Conservation (phyloP, 352 stramenopile species). For the Plasmopara halstedii region DNA sequence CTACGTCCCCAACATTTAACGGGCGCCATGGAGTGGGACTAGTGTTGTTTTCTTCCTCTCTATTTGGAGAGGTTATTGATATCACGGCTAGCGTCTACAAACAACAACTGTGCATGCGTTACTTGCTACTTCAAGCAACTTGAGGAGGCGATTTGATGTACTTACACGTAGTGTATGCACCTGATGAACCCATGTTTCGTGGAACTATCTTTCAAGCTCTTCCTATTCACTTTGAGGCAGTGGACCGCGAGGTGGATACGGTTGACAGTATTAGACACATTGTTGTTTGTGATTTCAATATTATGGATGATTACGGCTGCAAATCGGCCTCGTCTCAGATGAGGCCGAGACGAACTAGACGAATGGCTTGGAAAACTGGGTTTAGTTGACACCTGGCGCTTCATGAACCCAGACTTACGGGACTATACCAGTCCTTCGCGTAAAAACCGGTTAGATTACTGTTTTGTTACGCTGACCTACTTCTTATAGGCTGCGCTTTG, state of each 20-base stretch:
- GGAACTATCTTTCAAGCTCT: background rate
- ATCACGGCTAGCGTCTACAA: background rate
- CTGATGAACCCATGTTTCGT: background rate
- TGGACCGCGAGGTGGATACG: background rate
- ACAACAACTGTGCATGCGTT: background rate
- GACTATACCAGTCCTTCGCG: slow-evolving; percentile 4
- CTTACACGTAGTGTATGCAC: background rate
- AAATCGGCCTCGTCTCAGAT: background rate
- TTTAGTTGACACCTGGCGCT: slow-evolving; percentile 7
- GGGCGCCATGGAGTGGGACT: background rate
- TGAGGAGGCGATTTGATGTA: background rate
- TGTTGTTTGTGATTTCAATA: background rate
- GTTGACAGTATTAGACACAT: background rate
- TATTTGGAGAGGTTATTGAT: background rate
- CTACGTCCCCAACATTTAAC: background rate
- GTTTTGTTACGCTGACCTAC: slow-evolving; percentile 7
- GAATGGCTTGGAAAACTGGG: background rate
- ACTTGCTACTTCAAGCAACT: background rate
- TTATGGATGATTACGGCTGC: background rate
- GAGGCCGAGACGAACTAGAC: background rate
- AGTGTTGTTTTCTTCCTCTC: background rate
- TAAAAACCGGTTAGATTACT: slow-evolving; percentile 8
- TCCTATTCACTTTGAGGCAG: background rate
- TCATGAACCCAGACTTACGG: background rate
- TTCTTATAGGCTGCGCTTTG: no score